Base-by-base conservation (phyloP, 495 filamentous ascomycete species). In the Glarea lozoyensis region DNA sequence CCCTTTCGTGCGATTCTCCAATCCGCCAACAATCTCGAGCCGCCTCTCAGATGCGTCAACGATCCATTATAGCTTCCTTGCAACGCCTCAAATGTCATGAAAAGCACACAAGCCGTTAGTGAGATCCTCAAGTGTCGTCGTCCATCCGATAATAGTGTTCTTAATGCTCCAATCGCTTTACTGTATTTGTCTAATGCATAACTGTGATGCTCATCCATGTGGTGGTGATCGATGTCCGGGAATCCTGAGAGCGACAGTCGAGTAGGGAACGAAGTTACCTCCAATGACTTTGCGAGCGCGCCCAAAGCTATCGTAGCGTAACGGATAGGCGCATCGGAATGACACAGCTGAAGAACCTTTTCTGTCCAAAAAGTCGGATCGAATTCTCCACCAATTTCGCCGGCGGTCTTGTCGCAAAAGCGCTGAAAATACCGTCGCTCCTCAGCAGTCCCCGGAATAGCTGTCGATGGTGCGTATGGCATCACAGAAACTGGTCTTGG, bases 271-370 rank as follows among this genome's bases (percentile, higher is more conserved):
- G 52, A 55, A 18, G 52, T 51, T 2, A 51, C 48, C 35, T 55
- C 52, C 5, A 53, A 30, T 3, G 69, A 72, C 49, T 80, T 75
- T 41, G 82, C 79, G 16, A 81, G 63, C 1, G 78, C 74, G 34
- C 75, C 75, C 19, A 85, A 59, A 24, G 81, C 80, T 13, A 82
- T 67, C 3, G 81, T 69, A n/a, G 81, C 77, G 56, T 85, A 77
- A 18, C 73, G 67, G 37, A 85, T 76, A 6, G 74, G 65, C 3
- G 79, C 65, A 53, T 82, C 76, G 16, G 67, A 66, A 38, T 76
- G 69, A 29, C 74, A 78, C 40, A 75, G 73, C 51, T 78, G 74
- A 34, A 81, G 60, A 17, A 84, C 64, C 12, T 61, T 65, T 40
- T 58, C 64, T 9, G 65, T 70, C 80, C 78, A 84, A 45, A 82